A percentile compares a stretch with the other conserved stretches of the same genome.
Conservation (phyloP, 768 basidiomycete genomes). For the Terana coerulea region DNA sequence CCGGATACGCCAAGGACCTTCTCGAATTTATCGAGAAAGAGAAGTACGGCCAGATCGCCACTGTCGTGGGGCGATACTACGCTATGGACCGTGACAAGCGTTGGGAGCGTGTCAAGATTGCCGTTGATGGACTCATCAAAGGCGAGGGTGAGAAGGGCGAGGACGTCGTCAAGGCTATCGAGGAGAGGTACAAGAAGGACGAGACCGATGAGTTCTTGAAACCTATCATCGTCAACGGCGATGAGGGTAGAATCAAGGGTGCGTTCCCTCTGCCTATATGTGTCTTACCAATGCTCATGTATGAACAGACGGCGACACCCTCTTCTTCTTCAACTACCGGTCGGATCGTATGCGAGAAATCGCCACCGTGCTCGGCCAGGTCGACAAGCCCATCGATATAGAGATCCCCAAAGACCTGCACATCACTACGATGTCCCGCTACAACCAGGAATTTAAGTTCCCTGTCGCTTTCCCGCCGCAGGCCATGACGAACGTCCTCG, state of each 20-base stretch:
- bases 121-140: conserved; percentile 77
- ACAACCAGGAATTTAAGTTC: conserved; percentile 91
- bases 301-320: conserved; percentile 68
- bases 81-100: conserved; percentile 97
- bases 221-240: conserved; percentile 84
- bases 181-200: conserved; percentile 76
- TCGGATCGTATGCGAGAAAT: conserved; percentile 97
- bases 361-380: conserved; percentile 70
- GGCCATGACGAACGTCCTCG: conserved; percentile 89
- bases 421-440: conserved; percentile 92
- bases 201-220: conserved; percentile 95
- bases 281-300: neutral
- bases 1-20: conserved; percentile 73
- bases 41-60: conserved; percentile 76
- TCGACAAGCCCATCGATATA: conserved; percentile 82
- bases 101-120: conserved; percentile 91
- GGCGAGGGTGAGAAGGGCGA: conserved; percentile 61
- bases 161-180: conserved; percentile 60
- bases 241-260: conserved; percentile 80
- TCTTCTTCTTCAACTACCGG: conserved; percentile 98
- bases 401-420: conserved; percentile 74
- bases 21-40: conserved; percentile 75
- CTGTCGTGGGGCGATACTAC: conserved; percentile 88
- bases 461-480: conserved; percentile 90
- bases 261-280: conserved; percentile 14